Evolutionary conservation across 1,284 basidiomycete species (phyloP).

Genomic region (Ganoderma lingzhi): DNA sequence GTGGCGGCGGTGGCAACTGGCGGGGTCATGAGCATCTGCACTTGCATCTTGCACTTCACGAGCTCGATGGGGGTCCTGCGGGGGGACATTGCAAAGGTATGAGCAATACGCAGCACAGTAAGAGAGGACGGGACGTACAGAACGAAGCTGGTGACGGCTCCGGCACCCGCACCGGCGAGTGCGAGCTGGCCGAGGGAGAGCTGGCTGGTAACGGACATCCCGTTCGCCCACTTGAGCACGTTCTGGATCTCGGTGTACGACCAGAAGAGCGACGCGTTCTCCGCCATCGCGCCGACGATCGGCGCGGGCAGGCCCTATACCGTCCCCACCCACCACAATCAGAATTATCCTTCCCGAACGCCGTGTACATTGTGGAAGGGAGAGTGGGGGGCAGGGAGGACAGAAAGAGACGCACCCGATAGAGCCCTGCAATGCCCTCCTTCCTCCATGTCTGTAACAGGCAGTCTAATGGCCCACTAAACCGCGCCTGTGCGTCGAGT

Average conservation of each 20-base stretch:
- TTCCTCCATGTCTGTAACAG: conserved; percentile 78
- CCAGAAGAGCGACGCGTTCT: conserved; percentile 91
- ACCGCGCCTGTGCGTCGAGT: conserved; percentile 73
- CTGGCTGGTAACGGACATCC: conserved; percentile 44
- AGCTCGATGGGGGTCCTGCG: conserved; percentile 88
- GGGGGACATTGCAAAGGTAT: no score
- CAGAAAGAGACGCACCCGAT: conserved; percentile 65
- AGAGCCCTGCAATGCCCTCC: conserved; percentile 83
- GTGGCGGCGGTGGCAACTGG: conserved; percentile 35
- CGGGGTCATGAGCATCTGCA: conserved; percentile 77
- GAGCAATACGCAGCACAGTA: neutral
- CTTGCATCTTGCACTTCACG: conserved; percentile 96
- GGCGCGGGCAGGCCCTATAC: conserved; percentile 87
- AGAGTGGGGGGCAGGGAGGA: neutral
- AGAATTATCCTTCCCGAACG: neutral
- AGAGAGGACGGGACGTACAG: conserved; percentile 56
- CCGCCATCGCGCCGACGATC: conserved; percentile 88
- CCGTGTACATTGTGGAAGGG: neutral
- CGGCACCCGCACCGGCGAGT: conserved; percentile 83
- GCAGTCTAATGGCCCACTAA: conserved; percentile 85
- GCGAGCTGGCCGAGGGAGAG: conserved; percentile 73
- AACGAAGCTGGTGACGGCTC: conserved; percentile 84
- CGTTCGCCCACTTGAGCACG: conserved; percentile 56
- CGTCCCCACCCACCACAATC: neutral
- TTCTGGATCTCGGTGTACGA: conserved; percentile 87